Percentiles rank a stretch among this genome's conserved stretches.
Evolutionary conservation across 2,329 filamentous ascomycete species (phyloP).

Genomic region (Fusarium mundagurra): DNA sequence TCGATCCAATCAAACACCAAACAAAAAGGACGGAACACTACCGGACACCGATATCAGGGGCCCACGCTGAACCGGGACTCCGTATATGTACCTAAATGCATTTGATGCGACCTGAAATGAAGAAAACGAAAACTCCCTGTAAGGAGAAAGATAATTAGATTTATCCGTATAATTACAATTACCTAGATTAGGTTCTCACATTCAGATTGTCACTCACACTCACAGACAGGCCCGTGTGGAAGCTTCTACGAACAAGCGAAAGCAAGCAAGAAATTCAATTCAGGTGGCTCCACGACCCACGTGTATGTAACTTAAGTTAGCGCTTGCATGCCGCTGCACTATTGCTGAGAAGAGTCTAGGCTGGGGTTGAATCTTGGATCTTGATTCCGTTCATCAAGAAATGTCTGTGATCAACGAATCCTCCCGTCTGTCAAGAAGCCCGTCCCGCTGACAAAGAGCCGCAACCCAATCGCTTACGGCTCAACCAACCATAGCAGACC

Average conservation of each 20-base stretch:
- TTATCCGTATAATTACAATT: too few species aligned
- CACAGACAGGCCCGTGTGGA: not conserved
- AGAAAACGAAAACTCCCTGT: conserved; percentile 2
- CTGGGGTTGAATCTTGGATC: not conserved
- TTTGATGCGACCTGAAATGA: not conserved
- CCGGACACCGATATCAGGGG: conserved; percentile 8
- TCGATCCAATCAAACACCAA: conserved; percentile 29
- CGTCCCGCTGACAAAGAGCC: conserved; percentile 28
- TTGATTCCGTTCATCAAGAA: conserved; percentile 3
- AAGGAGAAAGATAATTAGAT: conserved; percentile 1
- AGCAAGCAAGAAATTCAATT: conserved; percentile 8
- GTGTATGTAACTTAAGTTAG: not conserved
- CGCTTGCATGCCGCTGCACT: conserved; percentile 15
- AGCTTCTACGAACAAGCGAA: not conserved
- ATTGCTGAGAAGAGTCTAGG: conserved; percentile 24
- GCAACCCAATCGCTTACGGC: conserved; percentile 11
- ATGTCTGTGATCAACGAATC: not conserved
- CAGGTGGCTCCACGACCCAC: conserved; percentile 13
- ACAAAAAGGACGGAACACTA: conserved; percentile 25
- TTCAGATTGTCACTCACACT: not conserved
- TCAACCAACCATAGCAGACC: conserved; percentile 22
- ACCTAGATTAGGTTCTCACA: conserved; percentile 31
- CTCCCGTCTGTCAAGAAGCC: not conserved
- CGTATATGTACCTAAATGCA: not conserved
- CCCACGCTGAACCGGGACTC: not conserved